Evolutionary conservation across 106 monocot genomes (phyloP), one percentile per base, ranked within the genome.

Genomic region (Dendrobium officinale): DNA sequence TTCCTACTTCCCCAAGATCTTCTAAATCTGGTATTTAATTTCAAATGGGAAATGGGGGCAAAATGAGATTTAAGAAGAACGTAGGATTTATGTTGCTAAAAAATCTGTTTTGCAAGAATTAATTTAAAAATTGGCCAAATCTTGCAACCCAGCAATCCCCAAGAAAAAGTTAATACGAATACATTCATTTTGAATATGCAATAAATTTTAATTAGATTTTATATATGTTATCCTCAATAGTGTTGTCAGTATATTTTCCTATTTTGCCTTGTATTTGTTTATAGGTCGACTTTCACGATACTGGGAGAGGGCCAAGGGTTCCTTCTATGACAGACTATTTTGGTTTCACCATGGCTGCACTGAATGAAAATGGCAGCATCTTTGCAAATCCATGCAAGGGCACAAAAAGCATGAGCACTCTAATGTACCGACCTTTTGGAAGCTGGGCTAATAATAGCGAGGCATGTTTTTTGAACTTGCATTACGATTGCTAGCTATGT

Each of bases 371-470:
- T 73, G 99, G 99, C 58, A 88, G 95, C 81, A 88, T 95, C 55
- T 95, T 95, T 90, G 95, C 95, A 80, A 95, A 93, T 87, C 99
- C 93, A 77, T 85, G 91, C 82, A 95, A 91, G 72, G 91, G 95
- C 55, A 95, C 93, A 55, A 99, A 95, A 73, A 93, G 85, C 76
- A 88, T 83, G 85, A 95, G 99, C 77, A 95, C 99, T 87, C 93
- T 99, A 1, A 91, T 99, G 93, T 99, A 99, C 85, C 92, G 93
- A 17, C 99, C 99, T 84, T 99, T 95, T 61, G 82, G 95, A 82
- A 99, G 99, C 82, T 99, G 99, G 99, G 99, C 99, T 58, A 91
- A 90, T 78, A 99, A 99, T 75, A 95, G 95, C 79, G 99, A 99
- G 91, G 99, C 90, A 82, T 24, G 42, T 33, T 40, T 26, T 78